A percentile compares a stretch with the other conserved stretches of the same genome.
These are phyloP conservation scores for Austroboletus novae-zelandiae DNA, from an alignment of 1,284 basidiomycete genomes.

Conservation along the genomic window DNA sequence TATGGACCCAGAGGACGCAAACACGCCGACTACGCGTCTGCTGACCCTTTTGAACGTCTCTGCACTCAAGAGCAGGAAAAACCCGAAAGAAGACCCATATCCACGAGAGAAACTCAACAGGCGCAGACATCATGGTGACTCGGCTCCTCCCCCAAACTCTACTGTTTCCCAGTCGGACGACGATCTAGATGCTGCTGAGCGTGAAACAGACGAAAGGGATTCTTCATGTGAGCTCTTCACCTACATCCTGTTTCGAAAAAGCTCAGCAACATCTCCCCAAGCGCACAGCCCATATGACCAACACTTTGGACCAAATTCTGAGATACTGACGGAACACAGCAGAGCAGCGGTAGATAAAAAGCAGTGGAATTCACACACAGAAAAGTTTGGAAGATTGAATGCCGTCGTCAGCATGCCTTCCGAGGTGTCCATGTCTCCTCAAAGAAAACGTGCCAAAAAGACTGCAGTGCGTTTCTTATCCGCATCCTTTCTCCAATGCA, in stretches of 20 bases:
- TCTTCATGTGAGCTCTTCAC: slow-evolving; percentile 27
- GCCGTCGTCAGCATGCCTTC: slow-evolving; percentile 51
- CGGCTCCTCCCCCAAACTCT: slow-evolving; percentile 4
- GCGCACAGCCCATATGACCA: slow-evolving; percentile 50
- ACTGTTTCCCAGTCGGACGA: slow-evolving; percentile 8
- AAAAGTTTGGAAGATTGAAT: slow-evolving; percentile 49
- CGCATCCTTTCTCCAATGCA: neutral
- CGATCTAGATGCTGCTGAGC: slow-evolving; percentile 17
- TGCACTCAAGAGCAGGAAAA: slow-evolving; percentile 65
- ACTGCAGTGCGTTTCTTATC: slow-evolving; percentile 26
- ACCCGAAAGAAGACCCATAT: slow-evolving; percentile 48
- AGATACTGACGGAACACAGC: slow-evolving; percentile 45
- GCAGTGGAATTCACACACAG: slow-evolving; percentile 48
- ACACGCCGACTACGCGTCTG: slow-evolving; percentile 74
- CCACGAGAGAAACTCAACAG: slow-evolving; percentile 67
- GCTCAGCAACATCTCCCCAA: slow-evolving; percentile 16
- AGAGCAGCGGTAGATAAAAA: slow-evolving; percentile 48
- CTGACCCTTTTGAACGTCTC: slow-evolving; percentile 94
- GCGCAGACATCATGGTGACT: slow-evolving; percentile 36
- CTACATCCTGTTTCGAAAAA: neutral
- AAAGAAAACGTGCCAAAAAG: slow-evolving; percentile 26
- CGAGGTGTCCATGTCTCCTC: slow-evolving; percentile 31
- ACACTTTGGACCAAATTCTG: slow-evolving; percentile 62
- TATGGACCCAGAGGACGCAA: slow-evolving; percentile 43
- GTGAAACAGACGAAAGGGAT: slow-evolving; percentile 12